Evolutionary conservation across 2,329 filamentous ascomycete species (phyloP), one percentile per base, ranked within the genome.

Genomic region (Alternaria consortialis): DNA sequence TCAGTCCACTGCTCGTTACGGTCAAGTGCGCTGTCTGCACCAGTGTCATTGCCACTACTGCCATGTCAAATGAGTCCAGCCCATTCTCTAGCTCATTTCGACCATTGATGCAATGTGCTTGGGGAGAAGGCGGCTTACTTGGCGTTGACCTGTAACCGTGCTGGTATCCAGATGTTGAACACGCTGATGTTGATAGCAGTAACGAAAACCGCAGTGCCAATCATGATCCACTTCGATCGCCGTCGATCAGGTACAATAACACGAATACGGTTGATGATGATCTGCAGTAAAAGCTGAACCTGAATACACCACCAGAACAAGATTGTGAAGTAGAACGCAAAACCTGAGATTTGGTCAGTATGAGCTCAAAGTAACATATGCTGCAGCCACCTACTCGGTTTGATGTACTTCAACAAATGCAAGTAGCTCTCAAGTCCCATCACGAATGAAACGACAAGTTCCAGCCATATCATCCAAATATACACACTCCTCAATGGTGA

Each of bases 381-480:
- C 5, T 4, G 4, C 31, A 6, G 2, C n/a, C 17, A 70, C 70
- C 57, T 68, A 74, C 77, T 79, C 7, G 76, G 76, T 48, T 58
- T 71, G 27, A 80, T 74, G 6, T 62, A 36, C 44, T 77, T 76
- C 50, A 74, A 25, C 3, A 80, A 48, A 62, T 78, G 75, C 48
- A 80, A 29, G 57, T 65, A 80, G 60, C 75, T 74, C 46, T 84
- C 76, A 25, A 82, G 60, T 6, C 76, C 79, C 71, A 84, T 84
- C 8, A 75, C 63, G 11, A 82, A 71, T 11, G 79, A 83, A 4
- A 80, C 80, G 1, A 75, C 2, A 4, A 84, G 74, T 65, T 84
- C 83, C 29, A 79, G 53, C 83, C 83, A 84, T 55, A 84, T 79
- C 80, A 84, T 80, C 75, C 80, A 81, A 0, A 84, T 75, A 60